Conservation (phyloP, 768 basidiomycete species). For the Russula vinacea region DNA sequence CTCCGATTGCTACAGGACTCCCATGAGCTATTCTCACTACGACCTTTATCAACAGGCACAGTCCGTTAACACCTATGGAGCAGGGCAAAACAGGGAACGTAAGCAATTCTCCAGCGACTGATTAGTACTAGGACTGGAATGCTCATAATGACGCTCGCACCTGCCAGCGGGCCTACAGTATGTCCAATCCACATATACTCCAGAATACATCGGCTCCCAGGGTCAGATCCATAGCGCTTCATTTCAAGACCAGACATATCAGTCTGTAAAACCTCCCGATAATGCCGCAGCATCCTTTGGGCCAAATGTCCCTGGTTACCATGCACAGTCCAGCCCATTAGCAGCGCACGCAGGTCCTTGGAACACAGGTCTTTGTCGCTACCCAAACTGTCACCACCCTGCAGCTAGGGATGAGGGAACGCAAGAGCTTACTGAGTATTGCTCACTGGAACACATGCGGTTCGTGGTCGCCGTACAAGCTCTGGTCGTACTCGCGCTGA, state of each 20-base stretch:
- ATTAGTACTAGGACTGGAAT: background rate
- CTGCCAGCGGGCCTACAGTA: too few relatives aligned
- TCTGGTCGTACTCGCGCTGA: background rate
- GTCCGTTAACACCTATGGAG: background rate
- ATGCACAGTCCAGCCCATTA: background rate
- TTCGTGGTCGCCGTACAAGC: background rate
- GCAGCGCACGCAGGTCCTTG: background rate
- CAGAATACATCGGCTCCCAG: background rate
- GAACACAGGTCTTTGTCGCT: background rate
- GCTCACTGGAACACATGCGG: conserved; percentile 8
- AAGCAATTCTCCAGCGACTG: background rate
- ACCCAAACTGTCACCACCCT: background rate
- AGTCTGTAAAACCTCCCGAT: background rate
- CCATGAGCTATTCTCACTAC: background rate
- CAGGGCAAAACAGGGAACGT: conserved; percentile 2
- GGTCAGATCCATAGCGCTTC: background rate
- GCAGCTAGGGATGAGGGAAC: background rate
- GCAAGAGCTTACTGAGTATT: conserved; percentile 12
- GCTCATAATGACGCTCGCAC: background rate
- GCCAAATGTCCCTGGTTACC: background rate
- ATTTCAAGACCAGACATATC: background rate
- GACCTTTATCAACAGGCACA: background rate
- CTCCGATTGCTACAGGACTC: conserved; percentile 3
- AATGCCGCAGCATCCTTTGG: background rate
- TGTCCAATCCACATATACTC: background rate